Evolutionary conservation across 192 early-diverging fungal species (phyloP), one percentile per base, ranked within the genome.

Genomic region (Mortierella claussenii): DNA sequence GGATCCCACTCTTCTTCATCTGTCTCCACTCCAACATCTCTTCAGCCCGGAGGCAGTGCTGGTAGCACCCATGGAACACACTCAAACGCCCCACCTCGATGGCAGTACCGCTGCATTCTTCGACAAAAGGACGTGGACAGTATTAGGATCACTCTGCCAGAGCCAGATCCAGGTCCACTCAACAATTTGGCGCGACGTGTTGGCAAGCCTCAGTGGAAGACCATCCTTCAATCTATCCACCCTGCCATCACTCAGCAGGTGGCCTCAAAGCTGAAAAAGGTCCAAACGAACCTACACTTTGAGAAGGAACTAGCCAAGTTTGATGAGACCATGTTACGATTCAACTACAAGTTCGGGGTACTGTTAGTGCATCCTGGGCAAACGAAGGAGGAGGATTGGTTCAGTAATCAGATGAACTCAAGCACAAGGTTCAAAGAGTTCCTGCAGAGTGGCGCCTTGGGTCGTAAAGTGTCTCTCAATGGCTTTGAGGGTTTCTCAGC

Each of bases 331-430:
- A 85, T 86, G 60, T 87, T 93, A 53, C 86, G 91, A 64, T 63
- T 85, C 30, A 82, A 83, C 33, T 94, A 93, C 79, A 94, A 94
- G 61, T 89, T 94, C 85, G 93, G 93, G n/a, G 89, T 94, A 4
- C 83, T 88, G 21, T 84, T 89, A 63, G 80, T 92, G 7, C 83
- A 61, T 34, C 76, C 85, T n/a, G 86, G 87, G 9, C 93, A 94
- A 68, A 83, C 83, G 23, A 89, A 80, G 33, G 93, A 94, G 75
- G 89, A 90, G 51, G 90, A 94, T 59, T 91, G 91, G 92, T 89
- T 94, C 60, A 69, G 79, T 26, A 94, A 94, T 71, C 63, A 84
- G 46, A 69, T 82, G 54, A 82, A 82, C 65, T 78, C 91, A 0
- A 80, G 81, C 12, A 55, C 69, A 21, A 86, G 86, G 12, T 76